Conservation (phyloP, 345 rosid species). For the Citrus trifoliata region DNA sequence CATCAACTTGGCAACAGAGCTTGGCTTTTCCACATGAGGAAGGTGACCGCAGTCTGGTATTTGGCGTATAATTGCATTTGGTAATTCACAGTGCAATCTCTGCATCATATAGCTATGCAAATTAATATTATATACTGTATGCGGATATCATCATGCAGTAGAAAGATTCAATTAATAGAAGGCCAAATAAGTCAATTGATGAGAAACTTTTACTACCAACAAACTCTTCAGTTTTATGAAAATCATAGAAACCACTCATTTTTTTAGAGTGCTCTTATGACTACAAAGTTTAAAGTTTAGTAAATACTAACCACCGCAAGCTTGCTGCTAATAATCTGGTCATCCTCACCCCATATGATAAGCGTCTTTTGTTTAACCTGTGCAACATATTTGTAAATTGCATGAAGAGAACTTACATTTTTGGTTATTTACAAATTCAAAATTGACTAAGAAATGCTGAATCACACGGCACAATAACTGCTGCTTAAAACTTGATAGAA, state of each 20-base stretch:
- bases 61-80: conserved; percentile 57
- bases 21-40: conserved; percentile 86
- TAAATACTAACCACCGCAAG: conserved; percentile 62
- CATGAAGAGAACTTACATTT: not conserved
- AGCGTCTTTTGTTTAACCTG: conserved; percentile 79
- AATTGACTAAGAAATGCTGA: not conserved
- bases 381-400: conserved; percentile 4
- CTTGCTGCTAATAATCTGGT: conserved; percentile 70
- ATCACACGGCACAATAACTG: not conserved
- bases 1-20: conserved; percentile 51
- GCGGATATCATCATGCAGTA: not conserved
- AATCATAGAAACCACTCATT: not conserved
- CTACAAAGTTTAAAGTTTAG: not conserved
- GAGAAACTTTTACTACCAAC: not conserved
- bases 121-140: not conserved
- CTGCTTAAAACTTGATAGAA: not conserved
- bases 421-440: not conserved
- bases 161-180: not conserved
- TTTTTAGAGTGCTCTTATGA: not conserved
- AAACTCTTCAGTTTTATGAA: not conserved
- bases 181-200: not conserved
- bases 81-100: conserved; percentile 70
- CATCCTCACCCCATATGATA: conserved; percentile 91
- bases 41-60: conserved; percentile 86
- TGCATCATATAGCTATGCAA: conserved; percentile 23